phyloP scores from a whole-genome alignment of 2,329 filamentous ascomycete species.

The Rutstroemia sp. region DNA sequence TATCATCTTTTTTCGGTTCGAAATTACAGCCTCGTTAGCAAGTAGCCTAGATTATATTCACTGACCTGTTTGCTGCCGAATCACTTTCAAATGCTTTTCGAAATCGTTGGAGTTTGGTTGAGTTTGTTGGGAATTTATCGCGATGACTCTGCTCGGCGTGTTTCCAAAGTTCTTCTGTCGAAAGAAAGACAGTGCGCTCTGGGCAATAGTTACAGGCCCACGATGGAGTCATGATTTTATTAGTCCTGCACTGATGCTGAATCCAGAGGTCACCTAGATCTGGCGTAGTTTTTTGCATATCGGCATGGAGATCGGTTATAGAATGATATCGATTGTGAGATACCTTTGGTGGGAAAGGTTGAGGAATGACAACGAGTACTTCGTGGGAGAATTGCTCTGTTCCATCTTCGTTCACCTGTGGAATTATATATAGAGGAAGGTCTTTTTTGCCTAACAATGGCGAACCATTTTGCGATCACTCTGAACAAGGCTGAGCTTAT shows the following conservation, averaged over 20 bases:
- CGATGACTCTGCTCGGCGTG: constrained; percentile 17
- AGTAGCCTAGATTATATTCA: not conserved
- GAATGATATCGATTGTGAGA: too few relatives aligned
- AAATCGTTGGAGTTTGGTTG: constrained; percentile 8
- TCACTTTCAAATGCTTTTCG: constrained; percentile 11
- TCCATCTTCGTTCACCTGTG: too few relatives aligned
- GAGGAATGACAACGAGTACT: too few relatives aligned
- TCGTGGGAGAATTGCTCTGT: too few relatives aligned
- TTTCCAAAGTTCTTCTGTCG: constrained; percentile 14
- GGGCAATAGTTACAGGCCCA: constrained; percentile 19
- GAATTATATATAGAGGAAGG: too few relatives aligned
- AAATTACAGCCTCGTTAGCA: not conserved
- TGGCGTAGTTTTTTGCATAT: not conserved
- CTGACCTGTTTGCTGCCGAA: constrained; percentile 14
- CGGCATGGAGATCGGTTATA: too few relatives aligned
- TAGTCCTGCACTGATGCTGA: constrained; percentile 16
- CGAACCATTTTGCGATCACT: too few relatives aligned
- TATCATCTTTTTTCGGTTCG: not conserved
- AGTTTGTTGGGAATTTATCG: constrained; percentile 13
- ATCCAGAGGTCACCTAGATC: constrained; percentile 16
- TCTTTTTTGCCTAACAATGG: too few relatives aligned
- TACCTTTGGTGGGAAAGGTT: too few relatives aligned
- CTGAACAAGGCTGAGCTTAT: too few relatives aligned
- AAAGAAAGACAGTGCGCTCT: constrained; percentile 12
- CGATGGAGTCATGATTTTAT: constrained; percentile 12